Percentiles rank a stretch among this genome's conserved stretches.
Evolutionary conservation across 192 early-diverging fungal genomes (phyloP).

Genomic region (Entomortierella parvispora): DNA sequence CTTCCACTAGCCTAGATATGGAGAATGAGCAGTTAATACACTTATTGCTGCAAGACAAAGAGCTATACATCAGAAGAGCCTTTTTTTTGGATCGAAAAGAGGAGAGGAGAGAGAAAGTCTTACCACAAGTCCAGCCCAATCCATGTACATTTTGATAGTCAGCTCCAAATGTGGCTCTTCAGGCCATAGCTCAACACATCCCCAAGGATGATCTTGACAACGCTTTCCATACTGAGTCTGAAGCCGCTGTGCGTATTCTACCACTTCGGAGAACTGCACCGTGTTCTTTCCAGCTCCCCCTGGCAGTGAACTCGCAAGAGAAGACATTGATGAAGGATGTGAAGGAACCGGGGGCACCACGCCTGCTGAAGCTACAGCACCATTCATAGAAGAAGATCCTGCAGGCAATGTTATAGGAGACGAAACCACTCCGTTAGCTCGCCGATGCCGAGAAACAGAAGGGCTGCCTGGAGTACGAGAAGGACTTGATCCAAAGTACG

Average conservation of each 20-base stretch:
- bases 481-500: conserved; percentile 32
- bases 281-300: conserved; percentile 21
- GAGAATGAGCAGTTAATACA: neutral
- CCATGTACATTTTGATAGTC: conserved; percentile 54
- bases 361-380: neutral
- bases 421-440: conserved; percentile 39
- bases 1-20: conserved; percentile 34
- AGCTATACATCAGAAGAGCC: too few species aligned
- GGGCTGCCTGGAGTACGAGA: neutral
- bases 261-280: conserved; percentile 45
- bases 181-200: conserved; percentile 31
- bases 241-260: conserved; percentile 33
- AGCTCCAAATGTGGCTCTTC: conserved; percentile 42
- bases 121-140: conserved; percentile 51
- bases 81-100: neutral
- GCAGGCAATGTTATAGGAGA: conserved; percentile 23
- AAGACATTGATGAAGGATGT: neutral
- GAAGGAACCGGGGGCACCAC: neutral
- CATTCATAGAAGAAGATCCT: neutral
- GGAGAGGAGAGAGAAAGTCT: neutral
- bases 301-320: conserved; percentile 1
- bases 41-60: neutral
- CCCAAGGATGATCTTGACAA: conserved; percentile 37
- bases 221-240: conserved; percentile 34
- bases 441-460: conserved; percentile 5